Base-by-base conservation (phyloP, 352 stramenopile genomes). In the Achlya hypogyna region DNA sequence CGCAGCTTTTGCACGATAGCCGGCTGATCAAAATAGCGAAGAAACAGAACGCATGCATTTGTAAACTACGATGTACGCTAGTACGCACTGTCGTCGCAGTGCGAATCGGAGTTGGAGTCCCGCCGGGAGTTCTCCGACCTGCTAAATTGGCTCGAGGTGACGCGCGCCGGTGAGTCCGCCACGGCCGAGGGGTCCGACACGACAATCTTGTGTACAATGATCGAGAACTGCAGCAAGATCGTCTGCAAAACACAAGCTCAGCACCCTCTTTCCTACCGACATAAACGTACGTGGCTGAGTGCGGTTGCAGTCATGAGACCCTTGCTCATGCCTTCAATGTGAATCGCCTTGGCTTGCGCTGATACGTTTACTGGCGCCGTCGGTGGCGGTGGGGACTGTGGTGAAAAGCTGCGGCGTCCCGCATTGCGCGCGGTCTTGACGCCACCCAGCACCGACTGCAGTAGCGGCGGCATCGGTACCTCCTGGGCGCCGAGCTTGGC, bases 71-170 rank as follows among this genome's bases (percentile, higher is more conserved):
- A n/a, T n/a, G n/a, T n/a, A n/a, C n/a, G n/a, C n/a, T n/a, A n/a
- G n/a, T n/a, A n/a, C n/a, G n/a, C n/a, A n/a, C n/a, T n/a, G n/a
- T n/a, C n/a, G n/a, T n/a, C n/a, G n/a, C n/a, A n/a, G n/a, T n/a
- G n/a, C n/a, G n/a, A n/a, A n/a, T n/a, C n/a, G n/a, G 49, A 54
- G 49, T 54, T 16, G 23, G 49, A 54, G 6, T 54, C 49, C 6
- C 49, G 49, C 49, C 49, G 49, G 14, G 49, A 54, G 6, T 6
- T 34, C 29, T 54, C 49, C 45, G 23, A 27, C 35, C 53, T 65
- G 52, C 69, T 65, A 5, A 43, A 40, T 23, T 74, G 32, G 9
- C 63, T 62, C 47, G 53, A 53, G n/a, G 71, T 42, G 27, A 73
- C 58, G 28, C 70, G 60, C 40, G 62, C 20, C 8, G 65, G 29